Base-by-base conservation (phyloP, 1,139 yeast species). In the Diutina mesorugosa region DNA sequence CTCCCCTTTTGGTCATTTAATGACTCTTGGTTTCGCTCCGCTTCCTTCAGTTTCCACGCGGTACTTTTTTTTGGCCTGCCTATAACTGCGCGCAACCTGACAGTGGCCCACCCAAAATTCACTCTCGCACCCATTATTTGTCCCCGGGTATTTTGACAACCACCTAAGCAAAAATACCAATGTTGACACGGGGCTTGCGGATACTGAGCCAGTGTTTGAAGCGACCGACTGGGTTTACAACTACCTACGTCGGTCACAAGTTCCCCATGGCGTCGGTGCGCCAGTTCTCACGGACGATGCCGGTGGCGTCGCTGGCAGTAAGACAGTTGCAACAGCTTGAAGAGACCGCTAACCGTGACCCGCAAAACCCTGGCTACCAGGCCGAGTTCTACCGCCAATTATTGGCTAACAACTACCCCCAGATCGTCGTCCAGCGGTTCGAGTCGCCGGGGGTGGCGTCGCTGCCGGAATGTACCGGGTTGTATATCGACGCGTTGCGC, bases 371-470 rank as follows among this genome's bases (percentile, higher is more conserved):
- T 1, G 72, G 66, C 5, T 77, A 81, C 9, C 99, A 93, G 70
- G 90, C 95, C 1, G 85, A 82, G 58, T 91, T 93, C 64, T 93
- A 93, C 72, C 79, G 79, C 61, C 77, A 83, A 28, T 73, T 91
- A 57, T 69, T 93, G 62, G 81, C 81, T 57, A 80, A 91, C 56
- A 87, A 87, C 70, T 91, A 90, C 67, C 98, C 99, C 10, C 96
- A 90, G 62, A 84, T 93, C 57, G 97, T 93, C 7, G 90, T 90
- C 8, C 87, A 95, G 58, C 80, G 99, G 59, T 95, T 81, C 69
- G 98, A 93, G 68, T 85, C 96, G 6, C 87, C 95, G 0, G 96
- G 96, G 8, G 89, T 93, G 56, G 95, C 96, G 10, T 74, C 85
- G 26, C 84, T 87, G 58, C 77, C 82, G 1, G 96, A 87, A 61